phyloP scores from a whole-genome alignment of 2,329 filamentous ascomycete species.

The Colletotrichum destructivum region DNA sequence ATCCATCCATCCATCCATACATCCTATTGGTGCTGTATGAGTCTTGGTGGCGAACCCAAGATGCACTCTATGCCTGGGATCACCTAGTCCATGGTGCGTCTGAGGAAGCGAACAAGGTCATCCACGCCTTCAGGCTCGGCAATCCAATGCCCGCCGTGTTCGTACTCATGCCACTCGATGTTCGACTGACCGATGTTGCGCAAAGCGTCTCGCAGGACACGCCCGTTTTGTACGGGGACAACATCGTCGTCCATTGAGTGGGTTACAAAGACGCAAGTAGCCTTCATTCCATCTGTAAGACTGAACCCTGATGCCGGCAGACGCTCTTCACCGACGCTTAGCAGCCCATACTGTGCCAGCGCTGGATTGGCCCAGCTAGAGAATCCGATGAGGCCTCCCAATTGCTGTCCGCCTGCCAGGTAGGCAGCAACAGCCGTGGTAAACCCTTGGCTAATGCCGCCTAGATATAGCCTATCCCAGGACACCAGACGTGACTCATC shows the following conservation, averaged over 20 bases:
- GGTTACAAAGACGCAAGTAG: constrained; percentile 48
- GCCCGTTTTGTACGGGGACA: constrained; percentile 48
- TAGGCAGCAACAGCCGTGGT: constrained; percentile 45
- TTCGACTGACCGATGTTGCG: neutral
- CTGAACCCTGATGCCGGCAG: neutral
- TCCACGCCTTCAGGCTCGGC: constrained; percentile 48
- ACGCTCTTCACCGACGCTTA: neutral
- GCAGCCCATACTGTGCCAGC: neutral
- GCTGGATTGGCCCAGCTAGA: constrained; percentile 46
- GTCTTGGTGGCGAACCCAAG: no score
- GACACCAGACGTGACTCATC: constrained; percentile 46
- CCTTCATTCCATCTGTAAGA: neutral
- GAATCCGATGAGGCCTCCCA: constrained; percentile 49
- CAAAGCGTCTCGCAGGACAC: constrained; percentile 45
- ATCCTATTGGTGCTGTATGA: no score
- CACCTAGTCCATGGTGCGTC: neutral
- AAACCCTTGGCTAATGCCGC: constrained; percentile 53
- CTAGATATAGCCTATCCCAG: constrained; percentile 48
- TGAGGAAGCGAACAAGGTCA: constrained; percentile 45
- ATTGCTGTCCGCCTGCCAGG: constrained; percentile 23
- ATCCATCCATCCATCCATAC: no score
- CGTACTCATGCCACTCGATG: constrained; percentile 50
- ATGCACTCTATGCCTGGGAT: neutral
- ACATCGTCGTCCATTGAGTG: constrained; percentile 50
- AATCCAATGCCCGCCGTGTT: constrained; percentile 48